phyloP scores from a whole-genome alignment of 805 yeast genomes.

The Jamesozyma spencerorum region DNA sequence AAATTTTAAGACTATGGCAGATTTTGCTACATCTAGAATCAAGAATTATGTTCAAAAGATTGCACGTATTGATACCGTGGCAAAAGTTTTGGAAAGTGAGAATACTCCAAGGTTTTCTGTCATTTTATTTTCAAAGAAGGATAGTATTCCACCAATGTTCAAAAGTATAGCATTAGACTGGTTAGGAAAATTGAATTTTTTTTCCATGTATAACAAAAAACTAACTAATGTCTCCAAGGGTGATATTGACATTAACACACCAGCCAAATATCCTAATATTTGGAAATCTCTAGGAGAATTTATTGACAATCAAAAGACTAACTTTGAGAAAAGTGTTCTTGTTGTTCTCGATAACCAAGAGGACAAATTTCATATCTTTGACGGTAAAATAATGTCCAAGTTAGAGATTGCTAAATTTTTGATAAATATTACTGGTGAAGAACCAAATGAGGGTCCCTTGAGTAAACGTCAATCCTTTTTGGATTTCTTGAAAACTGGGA shows the following conservation, averaged over 20 bases:
- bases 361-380: constrained; percentile 14
- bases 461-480: constrained; percentile 20
- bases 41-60: constrained; percentile 57
- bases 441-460: constrained; percentile 29
- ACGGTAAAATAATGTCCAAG: constrained; percentile 18
- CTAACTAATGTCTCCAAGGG: constrained; percentile 11
- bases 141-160: constrained; percentile 43
- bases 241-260: constrained; percentile 2
- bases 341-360: constrained; percentile 17
- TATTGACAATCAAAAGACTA: constrained; percentile 9
- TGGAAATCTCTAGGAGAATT: constrained; percentile 11
- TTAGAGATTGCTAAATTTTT: constrained; percentile 19
- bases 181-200: constrained; percentile 39
- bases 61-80: constrained; percentile 28
- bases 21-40: constrained; percentile 46
- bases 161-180: constrained; percentile 67
- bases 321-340: constrained; percentile 12
- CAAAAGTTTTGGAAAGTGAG: constrained; percentile 13
- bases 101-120: constrained; percentile 30
- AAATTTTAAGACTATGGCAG: constrained; percentile 42
- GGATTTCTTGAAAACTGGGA: constrained; percentile 15
- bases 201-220: constrained; percentile 33
- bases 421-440: constrained; percentile 6
- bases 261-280: constrained; percentile 18
- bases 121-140: constrained; percentile 45